Conservation (phyloP, 1,284 basidiomycete genomes). For the Tetrapyrgos nigripes region DNA sequence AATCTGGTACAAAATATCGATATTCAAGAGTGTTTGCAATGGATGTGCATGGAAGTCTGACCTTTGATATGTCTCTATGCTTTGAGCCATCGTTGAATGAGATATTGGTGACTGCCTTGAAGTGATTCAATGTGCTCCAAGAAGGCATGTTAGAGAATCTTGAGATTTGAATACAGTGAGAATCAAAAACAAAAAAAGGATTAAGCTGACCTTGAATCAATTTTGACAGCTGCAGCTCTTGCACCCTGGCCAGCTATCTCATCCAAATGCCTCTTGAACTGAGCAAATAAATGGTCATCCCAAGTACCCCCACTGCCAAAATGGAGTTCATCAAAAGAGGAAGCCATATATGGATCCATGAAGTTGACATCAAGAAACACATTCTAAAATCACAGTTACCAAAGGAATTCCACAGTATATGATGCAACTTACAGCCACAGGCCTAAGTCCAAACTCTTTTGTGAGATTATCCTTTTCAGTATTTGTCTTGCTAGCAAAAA, state of each 20-base stretch:
- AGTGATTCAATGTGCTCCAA: conserved; percentile 44
- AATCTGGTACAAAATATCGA: neutral
- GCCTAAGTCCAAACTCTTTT: conserved; percentile 32
- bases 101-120: conserved; percentile 27
- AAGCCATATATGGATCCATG: conserved; percentile 35
- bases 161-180: neutral
- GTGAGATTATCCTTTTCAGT: conserved; percentile 28
- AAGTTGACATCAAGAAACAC: conserved; percentile 36
- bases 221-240: neutral
- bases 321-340: conserved; percentile 46
- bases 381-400: conserved; percentile 32
- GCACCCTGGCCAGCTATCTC: neutral
- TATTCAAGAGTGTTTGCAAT: neutral
- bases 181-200: neutral
- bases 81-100: conserved; percentile 38
- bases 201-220: neutral
- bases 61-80: neutral
- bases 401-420: neutral
- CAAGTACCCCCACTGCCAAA: conserved; percentile 39
- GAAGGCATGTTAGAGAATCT: conserved; percentile 34
- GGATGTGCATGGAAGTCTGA: neutral
- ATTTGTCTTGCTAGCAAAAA: conserved; percentile 6
- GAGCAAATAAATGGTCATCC: conserved; percentile 33
- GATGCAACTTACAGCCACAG: conserved; percentile 34
- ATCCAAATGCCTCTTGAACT: conserved; percentile 23